Evolutionary conservation across 2,329 filamentous ascomycete genomes (phyloP), one percentile per base, ranked within the genome.

Genomic region (Calonectria naviculata): DNA sequence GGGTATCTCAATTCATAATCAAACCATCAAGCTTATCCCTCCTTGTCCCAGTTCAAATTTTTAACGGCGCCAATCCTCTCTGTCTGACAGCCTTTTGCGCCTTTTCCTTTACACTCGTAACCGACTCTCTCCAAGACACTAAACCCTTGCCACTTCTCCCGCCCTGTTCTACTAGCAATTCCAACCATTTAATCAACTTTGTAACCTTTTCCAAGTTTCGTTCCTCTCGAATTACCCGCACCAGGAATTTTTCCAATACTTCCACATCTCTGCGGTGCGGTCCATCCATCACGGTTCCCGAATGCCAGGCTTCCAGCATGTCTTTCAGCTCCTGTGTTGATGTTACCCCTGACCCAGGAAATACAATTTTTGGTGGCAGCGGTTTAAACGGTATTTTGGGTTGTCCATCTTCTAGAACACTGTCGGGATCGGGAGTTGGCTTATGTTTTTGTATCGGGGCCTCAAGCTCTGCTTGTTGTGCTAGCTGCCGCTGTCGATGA

Each of bases 191-290:
- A 15, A 93, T 88, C 21, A 97, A 83, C 15, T 89, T 89, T 2
- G 90, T 87, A 1, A 90, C 94, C 82, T 97, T 98, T 6, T 89
- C 88, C 83, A 97, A 87, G 80, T 98, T 92, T 69, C 89, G 87
- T 82, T 98, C 97, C 68, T 96, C 92, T 1, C 84, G 71, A 0
- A 98, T 88, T 0, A 98, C 94, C 29, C 88, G 89, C 6, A 81
- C 85, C 34, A 98, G 82, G 81, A 97, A 98, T 77, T 86, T 89
- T 65, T 88, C 90, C 71, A 98, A 86, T 42, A 95, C 91, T 46
- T 88, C 88, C 0, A 96, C 92, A 82, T 99, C 97, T 68, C 93
- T 91, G 0, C 84, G 83, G 81, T 97, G 95, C 1, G 97, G 97
- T 0, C 94, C 95, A 4, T 95, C 93, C 6, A 87, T 86, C 41